These are phyloP conservation scores for Zelopaecilomyces penicillatus DNA, from an alignment of 2,329 filamentous ascomycete genomes.

Conservation along the genomic window DNA sequence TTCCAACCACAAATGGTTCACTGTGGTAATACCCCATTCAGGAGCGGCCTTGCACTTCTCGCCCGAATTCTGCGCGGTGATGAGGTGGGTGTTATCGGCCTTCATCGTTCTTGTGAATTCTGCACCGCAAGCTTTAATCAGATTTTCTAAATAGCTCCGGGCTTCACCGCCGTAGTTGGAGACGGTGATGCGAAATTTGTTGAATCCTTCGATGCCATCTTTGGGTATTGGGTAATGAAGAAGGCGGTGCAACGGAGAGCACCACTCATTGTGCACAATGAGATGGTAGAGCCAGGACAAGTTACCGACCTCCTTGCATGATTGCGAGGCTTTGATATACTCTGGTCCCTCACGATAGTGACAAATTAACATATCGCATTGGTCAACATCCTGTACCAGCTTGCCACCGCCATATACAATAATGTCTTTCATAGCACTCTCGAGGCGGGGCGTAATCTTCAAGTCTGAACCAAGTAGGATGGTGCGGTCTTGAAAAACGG, in stretches of 20 bases:
- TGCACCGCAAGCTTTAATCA: slow-evolving; percentile 75
- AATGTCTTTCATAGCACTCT: slow-evolving; percentile 59
- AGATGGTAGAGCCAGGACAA: slow-evolving; percentile 90
- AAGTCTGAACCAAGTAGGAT: slow-evolving; percentile 73
- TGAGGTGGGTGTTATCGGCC: slow-evolving; percentile 88
- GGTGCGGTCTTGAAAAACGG: slow-evolving; percentile 69
- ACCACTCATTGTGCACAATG: slow-evolving; percentile 83
- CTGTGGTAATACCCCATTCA: slow-evolving; percentile 83
- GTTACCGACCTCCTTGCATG: slow-evolving; percentile 79
- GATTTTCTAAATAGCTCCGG: slow-evolving; percentile 84
- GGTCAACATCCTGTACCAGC: slow-evolving; percentile 55
- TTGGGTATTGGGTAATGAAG: slow-evolving; percentile 84
- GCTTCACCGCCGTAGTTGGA: slow-evolving; percentile 97
- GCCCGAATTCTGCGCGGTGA: slow-evolving; percentile 80
- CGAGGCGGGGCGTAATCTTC: slow-evolving; percentile 57
- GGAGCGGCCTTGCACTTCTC: slow-evolving; percentile 89
- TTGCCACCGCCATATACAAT: slow-evolving; percentile 64
- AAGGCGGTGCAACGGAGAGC: slow-evolving; percentile 70
- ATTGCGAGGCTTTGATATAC: slow-evolving; percentile 68
- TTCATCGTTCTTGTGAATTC: slow-evolving; percentile 94
- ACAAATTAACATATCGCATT: slow-evolving; percentile 78
- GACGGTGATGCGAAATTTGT: slow-evolving; percentile 69
- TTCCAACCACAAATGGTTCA: slow-evolving; percentile 96
- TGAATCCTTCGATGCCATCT: slow-evolving; percentile 70
- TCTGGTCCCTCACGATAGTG: slow-evolving; percentile 75